Evolutionary conservation across 2,329 filamentous ascomycete genomes (phyloP).

Genomic region (Alternaria arbusti): DNA sequence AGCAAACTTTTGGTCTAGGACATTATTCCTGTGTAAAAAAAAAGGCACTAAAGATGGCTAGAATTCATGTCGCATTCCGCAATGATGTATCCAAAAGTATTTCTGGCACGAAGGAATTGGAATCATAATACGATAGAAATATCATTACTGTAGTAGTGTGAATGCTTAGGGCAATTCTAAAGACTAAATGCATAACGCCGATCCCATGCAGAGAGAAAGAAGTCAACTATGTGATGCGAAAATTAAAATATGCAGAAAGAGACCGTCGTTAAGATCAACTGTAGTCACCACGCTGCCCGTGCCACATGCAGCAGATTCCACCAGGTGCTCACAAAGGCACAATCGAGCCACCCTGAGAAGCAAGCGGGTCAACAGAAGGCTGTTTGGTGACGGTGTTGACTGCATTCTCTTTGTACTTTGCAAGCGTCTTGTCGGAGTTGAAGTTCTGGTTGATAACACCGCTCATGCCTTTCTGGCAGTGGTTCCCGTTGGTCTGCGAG

Average conservation of each 20-base stretch:
- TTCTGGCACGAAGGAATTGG: too few relatives aligned
- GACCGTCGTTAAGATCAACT: neutral
- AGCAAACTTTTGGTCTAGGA: neutral
- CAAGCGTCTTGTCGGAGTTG: constrained; percentile 31
- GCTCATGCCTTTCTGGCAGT: constrained; percentile 76
- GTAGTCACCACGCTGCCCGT: neutral
- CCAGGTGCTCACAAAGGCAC: constrained; percentile 25
- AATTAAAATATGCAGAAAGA: neutral
- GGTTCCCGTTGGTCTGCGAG: constrained; percentile 64
- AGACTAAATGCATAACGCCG: neutral
- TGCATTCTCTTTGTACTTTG: constrained; percentile 37
- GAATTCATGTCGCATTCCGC: neutral
- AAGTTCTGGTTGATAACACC: constrained; percentile 70
- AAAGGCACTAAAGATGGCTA: too few relatives aligned
- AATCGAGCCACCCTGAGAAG: constrained; percentile 31
- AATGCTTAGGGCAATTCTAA: neutral
- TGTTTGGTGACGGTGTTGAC: constrained; percentile 27
- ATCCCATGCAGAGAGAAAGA: neutral
- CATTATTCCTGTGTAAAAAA: neutral
- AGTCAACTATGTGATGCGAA: neutral
- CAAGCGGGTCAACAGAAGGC: constrained; percentile 22
- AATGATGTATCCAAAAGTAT: neutral
- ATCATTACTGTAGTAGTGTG: neutral
- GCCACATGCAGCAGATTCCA: neutral
- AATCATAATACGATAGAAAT: neutral